Evolutionary conservation across 345 rosid genomes (phyloP).

Genomic region (Aurinia saxatilis): DNA sequence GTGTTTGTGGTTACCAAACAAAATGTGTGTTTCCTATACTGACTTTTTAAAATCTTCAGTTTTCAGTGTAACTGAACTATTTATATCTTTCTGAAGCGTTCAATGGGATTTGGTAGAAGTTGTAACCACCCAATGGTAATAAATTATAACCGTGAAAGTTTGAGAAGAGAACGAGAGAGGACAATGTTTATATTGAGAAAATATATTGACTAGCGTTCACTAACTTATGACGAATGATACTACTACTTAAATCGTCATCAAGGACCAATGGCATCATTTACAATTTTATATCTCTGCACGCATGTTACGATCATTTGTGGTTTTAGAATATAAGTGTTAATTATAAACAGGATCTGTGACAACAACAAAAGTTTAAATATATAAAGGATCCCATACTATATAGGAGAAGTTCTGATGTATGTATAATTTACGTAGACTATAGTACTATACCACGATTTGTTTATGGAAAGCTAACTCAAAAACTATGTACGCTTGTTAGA

Average conservation of each 20-base stretch:
- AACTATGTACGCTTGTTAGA: background rate
- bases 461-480: background rate
- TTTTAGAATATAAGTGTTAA: background rate
- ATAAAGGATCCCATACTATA: background rate
- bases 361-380: too few species aligned
- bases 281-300: background rate
- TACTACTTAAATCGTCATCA: conserved; percentile 6
- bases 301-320: conserved; percentile 10
- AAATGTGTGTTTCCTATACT: too few species aligned
- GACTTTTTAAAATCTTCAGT: too few species aligned
- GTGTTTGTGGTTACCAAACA: too few species aligned
- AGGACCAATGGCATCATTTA: conserved; percentile 15
- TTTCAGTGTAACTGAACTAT: too few species aligned
- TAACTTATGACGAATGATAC: conserved; percentile 3
- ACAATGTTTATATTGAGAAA: conserved; percentile 2
- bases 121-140: background rate
- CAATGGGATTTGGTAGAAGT: background rate
- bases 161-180: background rate
- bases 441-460: background rate
- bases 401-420: background rate
- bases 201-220: conserved; percentile 5
- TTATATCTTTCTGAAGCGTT: background rate
- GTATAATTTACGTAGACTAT: background rate
- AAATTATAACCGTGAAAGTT: background rate
- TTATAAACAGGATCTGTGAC: too few species aligned